phyloP scores from a whole-genome alignment of 164 flowering plant genomes.

The Vitis rotundifolia region DNA sequence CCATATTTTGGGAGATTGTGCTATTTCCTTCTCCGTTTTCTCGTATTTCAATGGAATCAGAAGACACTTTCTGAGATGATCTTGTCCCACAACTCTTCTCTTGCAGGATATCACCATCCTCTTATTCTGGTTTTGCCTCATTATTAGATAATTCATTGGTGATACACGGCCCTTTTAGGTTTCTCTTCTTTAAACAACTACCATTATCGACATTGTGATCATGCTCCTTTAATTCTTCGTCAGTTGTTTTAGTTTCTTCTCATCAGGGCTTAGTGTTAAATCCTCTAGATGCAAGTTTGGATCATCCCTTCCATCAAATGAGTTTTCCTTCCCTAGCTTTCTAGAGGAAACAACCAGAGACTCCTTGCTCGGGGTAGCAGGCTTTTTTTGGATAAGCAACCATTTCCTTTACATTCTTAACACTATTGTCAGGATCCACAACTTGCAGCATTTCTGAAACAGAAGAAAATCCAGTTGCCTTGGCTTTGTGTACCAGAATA shows the following conservation, averaged over 20 bases:
- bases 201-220: slow-evolving; percentile 16
- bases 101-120: not conserved
- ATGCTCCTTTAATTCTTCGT: slow-evolving; percentile 20
- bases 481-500: slow-evolving; percentile 59
- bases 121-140: slow-evolving; percentile 6
- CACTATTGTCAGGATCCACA: slow-evolving; percentile 29
- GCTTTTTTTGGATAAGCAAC: too few species aligned
- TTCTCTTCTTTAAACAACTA: slow-evolving; percentile 7
- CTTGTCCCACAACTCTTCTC: not conserved
- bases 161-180: slow-evolving; percentile 6
- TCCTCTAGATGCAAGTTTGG: slow-evolving; percentile 12
- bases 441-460: slow-evolving; percentile 67
- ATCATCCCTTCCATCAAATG: slow-evolving; percentile 33
- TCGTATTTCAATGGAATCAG: not conserved
- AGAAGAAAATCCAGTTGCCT: slow-evolving; percentile 73
- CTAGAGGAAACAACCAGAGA: slow-evolving; percentile 21
- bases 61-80: not conserved
- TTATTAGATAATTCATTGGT: slow-evolving; percentile 1
- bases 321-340: slow-evolving; percentile 62
- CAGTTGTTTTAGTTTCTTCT: slow-evolving; percentile 21
- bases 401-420: too few species aligned
- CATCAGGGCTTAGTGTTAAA: slow-evolving; percentile 6
- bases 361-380: slow-evolving; percentile 22
- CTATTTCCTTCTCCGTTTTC: not conserved
- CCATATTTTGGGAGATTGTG: not conserved